Evolutionary conservation across 2,329 filamentous ascomycete genomes (phyloP), one percentile per base, ranked within the genome.

Genomic region (Colletotrichum lini): DNA sequence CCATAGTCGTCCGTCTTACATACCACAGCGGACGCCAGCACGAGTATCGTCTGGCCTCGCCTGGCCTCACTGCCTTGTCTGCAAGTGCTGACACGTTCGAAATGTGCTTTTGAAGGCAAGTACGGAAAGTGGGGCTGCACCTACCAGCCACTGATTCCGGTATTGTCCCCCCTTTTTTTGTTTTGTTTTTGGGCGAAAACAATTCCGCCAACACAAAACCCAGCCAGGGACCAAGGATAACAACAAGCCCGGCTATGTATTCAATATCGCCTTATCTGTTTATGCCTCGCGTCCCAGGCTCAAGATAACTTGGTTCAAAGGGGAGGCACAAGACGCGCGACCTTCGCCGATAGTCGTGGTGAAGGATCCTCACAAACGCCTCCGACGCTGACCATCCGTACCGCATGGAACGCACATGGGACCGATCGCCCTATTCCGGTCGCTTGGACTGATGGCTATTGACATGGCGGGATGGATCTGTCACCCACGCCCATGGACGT

Each of bases 401-500:
- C 54, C 61, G 56, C 57, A 67, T 70, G 67, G 67, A 62, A 61
- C 57, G 57, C 67, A 70, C 57, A 57, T 70, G 63, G 67, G 44
- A 67, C 44, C 56, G 63, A 57, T 67, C 56, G 50, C 42, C 62
- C 60, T 45, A 54, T 35, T 54, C 63, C 63, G 67, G 49, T 50
- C 63, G 58, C 50, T 42, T 69, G 67, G 54, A 52, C 18, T 53
- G 50, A 56, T 21, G 35, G 52, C 18, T 54, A 59, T 52, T 56
- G 66, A 44, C 45, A 59, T 66, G 53, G 67, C 67, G 54, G 67
- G 67, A 66, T 66, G 67, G 61, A 54, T 53, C 54, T 62, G 62
- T 65, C 54, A 63, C 16, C 53, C 54, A 26, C 45, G 52, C 9
- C 35, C 42, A 38, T 58, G 62, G 62, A 58, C 62, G 52, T 58